Evolutionary conservation across 768 basidiomycete genomes (phyloP).

Genomic region (Pilatotrama ljubarskyi): DNA sequence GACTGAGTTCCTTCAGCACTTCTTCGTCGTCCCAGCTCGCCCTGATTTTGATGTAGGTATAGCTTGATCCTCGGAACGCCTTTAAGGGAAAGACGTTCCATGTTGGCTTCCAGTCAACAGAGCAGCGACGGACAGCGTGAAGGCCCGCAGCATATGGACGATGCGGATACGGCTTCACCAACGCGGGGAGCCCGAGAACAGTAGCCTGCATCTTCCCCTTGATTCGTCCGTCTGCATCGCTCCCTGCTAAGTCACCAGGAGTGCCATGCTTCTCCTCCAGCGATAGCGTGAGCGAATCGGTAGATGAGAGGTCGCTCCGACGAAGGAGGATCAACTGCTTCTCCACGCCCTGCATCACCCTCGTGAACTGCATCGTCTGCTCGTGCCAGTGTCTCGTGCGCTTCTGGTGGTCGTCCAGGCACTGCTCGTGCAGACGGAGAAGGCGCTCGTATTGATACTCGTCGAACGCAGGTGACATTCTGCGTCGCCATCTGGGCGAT

Average conservation of each 20-base stretch:
- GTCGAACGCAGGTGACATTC: no score
- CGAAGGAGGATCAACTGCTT: neutral
- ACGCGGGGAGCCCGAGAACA: neutral
- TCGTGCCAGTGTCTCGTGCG: neutral
- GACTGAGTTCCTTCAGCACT: constrained; percentile 14
- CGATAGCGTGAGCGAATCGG: neutral
- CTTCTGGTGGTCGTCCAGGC: neutral
- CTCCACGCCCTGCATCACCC: neutral
- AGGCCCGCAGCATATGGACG: constrained; percentile 18
- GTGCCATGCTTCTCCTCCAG: neutral
- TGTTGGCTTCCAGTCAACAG: constrained; percentile 16
- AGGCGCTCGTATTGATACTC: neutral
- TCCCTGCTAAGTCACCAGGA: no score
- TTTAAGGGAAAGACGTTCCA: constrained; percentile 27
- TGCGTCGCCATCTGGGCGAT: no score
- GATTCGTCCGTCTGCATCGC: neutral
- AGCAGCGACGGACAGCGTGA: constrained; percentile 2
- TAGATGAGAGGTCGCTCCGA: neutral
- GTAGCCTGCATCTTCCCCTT: neutral
- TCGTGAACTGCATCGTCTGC: neutral
- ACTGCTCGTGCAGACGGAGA: neutral
- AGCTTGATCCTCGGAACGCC: constrained; percentile 23
- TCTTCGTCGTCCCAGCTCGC: constrained; percentile 24
- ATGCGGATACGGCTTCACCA: constrained; percentile 11
- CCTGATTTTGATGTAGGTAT: constrained; percentile 17